Evolutionary conservation across 2,329 filamentous ascomycete genomes (phyloP).

Genomic region (Sclerotinia nivalis): DNA sequence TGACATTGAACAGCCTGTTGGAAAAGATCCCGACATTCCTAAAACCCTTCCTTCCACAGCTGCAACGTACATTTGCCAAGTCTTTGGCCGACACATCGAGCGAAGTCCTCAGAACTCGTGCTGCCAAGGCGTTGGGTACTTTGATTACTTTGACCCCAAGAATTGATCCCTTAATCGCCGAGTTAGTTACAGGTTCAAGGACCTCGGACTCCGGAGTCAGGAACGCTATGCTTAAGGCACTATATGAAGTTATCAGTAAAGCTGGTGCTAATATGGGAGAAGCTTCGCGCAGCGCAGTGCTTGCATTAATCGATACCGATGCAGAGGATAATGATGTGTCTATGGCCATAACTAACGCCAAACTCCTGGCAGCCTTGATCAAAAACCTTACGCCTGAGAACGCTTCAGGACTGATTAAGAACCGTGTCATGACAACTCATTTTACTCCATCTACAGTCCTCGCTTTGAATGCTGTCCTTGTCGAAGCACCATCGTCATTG

Average conservation of each 20-base stretch:
- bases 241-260: slow-evolving; percentile 96
- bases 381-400: slow-evolving; percentile 78
- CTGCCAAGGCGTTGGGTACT: slow-evolving; percentile 91
- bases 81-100: slow-evolving; percentile 91
- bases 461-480: slow-evolving; percentile 82
- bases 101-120: slow-evolving; percentile 80
- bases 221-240: slow-evolving; percentile 93
- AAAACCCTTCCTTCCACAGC: slow-evolving; percentile 94
- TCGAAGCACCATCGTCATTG: slow-evolving; percentile 74
- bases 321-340: slow-evolving; percentile 70
- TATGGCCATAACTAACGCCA: slow-evolving; percentile 88
- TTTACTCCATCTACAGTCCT: slow-evolving; percentile 79
- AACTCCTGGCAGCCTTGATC: slow-evolving; percentile 83
- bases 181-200: slow-evolving; percentile 94
- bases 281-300: slow-evolving; percentile 78
- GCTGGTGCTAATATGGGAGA: slow-evolving; percentile 95
- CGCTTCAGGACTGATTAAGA: slow-evolving; percentile 60
- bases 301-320: slow-evolving; percentile 86
- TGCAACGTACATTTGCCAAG: slow-evolving; percentile 96
- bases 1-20: slow-evolving; percentile 90
- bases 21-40: slow-evolving; percentile 96
- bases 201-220: slow-evolving; percentile 83
- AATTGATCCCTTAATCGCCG: slow-evolving; percentile 88
- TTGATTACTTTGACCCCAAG: slow-evolving; percentile 94
- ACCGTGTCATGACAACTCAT: slow-evolving; percentile 75